phyloP scores from a whole-genome alignment of 768 basidiomycete species.

The Suillus fuscotomentosus region DNA sequence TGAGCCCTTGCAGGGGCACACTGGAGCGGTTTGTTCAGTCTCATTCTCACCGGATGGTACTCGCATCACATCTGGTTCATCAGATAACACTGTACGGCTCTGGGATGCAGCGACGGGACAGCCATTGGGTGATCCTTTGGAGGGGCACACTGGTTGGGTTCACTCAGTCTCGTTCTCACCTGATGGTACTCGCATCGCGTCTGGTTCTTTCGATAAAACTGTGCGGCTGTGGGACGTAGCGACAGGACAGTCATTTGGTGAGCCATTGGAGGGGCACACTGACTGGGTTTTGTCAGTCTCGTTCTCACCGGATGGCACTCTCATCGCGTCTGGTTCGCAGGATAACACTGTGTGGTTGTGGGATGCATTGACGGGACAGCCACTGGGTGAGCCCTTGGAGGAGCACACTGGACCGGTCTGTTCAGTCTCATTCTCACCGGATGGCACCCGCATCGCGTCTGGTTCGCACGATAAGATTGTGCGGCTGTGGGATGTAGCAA shows the following conservation, averaged over 20 bases:
- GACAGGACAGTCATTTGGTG: background rate
- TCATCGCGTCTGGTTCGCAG: too few species aligned
- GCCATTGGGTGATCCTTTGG: too few species aligned
- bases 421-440: background rate
- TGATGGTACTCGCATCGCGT: background rate
- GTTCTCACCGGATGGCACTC: background rate
- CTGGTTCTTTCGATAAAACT: background rate
- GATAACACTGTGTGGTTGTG: too few species aligned
- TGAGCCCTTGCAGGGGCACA: too few species aligned
- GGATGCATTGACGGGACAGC: too few species aligned
- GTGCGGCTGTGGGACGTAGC: background rate
- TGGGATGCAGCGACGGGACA: too few species aligned
- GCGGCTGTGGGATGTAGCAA: slow-evolving; percentile 14
- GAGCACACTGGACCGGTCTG: slow-evolving; percentile 4
- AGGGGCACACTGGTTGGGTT: too few species aligned
- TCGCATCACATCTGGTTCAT: too few species aligned
- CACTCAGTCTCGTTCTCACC: too few species aligned
- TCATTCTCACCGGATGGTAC: too few species aligned
- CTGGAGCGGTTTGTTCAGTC: too few species aligned
- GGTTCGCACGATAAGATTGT: background rate
- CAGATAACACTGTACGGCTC: too few species aligned
- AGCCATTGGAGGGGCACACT: background rate
- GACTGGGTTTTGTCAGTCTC: background rate
- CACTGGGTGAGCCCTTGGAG: background rate
- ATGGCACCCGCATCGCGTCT: slow-evolving; percentile 3